Conservation (phyloP, 1,284 basidiomycete species). For the Ustilago xerochloae region DNA sequence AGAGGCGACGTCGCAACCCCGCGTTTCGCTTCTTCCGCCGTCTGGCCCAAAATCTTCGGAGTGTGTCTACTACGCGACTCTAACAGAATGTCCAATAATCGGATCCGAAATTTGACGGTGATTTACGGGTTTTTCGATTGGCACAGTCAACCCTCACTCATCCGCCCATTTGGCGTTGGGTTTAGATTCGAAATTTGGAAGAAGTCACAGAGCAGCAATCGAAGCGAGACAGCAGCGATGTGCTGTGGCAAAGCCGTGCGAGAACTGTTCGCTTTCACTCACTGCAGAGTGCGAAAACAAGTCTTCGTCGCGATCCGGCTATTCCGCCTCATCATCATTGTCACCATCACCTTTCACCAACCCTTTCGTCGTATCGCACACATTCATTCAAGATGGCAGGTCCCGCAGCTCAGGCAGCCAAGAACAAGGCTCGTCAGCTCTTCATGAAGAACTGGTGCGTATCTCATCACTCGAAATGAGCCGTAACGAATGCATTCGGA, state of each 20-base stretch:
- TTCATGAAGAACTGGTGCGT: constrained; percentile 63
- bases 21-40: neutral
- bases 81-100: neutral
- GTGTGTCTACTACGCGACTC: neutral
- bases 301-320: neutral
- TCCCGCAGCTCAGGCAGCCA: constrained; percentile 49
- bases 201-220: too few relatives aligned
- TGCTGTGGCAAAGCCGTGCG: neutral
- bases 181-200: neutral
- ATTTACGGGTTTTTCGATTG: too few relatives aligned
- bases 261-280: neutral
- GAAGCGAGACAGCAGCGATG: too few relatives aligned
- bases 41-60: neutral
- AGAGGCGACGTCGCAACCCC: neutral
- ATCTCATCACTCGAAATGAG: neutral
- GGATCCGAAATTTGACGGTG: neutral
- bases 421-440: constrained; percentile 54
- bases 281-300: neutral
- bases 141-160: too few relatives aligned
- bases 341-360: neutral
- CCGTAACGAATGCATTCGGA: too few relatives aligned
- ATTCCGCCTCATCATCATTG: neutral
- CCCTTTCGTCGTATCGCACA: neutral
- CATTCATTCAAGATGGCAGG: constrained; percentile 41
- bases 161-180: neutral